These are phyloP conservation scores for Thalassiosira mediterranea DNA, from an alignment of 352 stramenopile genomes.

Conservation along the genomic window DNA sequence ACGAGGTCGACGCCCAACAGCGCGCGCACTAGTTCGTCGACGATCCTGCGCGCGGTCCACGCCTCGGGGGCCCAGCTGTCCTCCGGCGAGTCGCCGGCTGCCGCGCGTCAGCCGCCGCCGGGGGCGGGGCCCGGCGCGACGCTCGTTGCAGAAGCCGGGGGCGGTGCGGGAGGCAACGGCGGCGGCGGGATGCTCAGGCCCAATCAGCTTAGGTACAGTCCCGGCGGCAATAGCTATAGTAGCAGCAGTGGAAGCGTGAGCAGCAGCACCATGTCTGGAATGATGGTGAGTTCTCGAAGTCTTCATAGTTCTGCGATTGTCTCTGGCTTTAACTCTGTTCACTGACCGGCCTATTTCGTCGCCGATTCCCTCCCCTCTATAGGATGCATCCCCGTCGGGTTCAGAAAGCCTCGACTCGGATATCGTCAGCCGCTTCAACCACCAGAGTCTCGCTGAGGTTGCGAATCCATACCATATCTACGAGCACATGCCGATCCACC, in stretches of 20 bases:
- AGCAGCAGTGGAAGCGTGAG: neutral
- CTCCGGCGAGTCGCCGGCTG: conserved; percentile 18
- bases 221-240: neutral
- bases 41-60: conserved; percentile 43
- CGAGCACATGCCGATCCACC: conserved; percentile 3
- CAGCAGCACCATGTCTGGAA: neutral
- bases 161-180: neutral
- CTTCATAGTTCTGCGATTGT: no score
- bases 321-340: no score
- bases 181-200: conserved; percentile 25
- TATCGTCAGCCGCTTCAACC: conserved; percentile 28
- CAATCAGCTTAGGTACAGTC: conserved; percentile 53
- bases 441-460: conserved; percentile 31
- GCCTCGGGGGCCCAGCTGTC: conserved; percentile 41
- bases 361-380: no score
- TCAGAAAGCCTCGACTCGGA: conserved; percentile 27
- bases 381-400: conserved; percentile 17
- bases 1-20: conserved; percentile 44
- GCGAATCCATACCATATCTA: neutral
- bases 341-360: no score
- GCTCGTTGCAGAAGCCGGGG: no score
- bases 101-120: neutral
- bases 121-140: no score
- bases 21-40: conserved; percentile 42
- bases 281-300: no score